phyloP scores from a whole-genome alignment of 352 stramenopile genomes.

The Halophytophthora polymorphica region DNA sequence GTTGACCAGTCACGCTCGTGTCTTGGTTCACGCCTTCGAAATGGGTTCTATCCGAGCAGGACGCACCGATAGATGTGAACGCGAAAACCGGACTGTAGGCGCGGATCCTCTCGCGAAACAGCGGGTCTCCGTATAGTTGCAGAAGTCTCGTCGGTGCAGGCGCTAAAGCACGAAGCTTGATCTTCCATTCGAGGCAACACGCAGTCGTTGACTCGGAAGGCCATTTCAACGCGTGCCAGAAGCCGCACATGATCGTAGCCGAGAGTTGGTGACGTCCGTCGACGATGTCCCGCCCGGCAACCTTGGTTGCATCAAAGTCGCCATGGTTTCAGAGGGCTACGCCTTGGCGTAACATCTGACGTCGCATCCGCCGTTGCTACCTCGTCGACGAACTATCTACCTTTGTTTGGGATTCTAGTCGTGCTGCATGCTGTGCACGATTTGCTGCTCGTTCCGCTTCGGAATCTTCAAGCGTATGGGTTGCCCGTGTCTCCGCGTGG shows the following conservation, averaged over 20 bases:
- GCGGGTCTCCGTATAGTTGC: not conserved
- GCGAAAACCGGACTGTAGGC: slow-evolving; percentile 12
- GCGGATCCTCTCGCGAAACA: slow-evolving; percentile 1
- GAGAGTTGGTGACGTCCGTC: not conserved
- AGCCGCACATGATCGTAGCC: not conserved
- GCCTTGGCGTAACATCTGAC: not conserved
- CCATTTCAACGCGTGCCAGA: slow-evolving; percentile 5
- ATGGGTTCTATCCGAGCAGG: not conserved
- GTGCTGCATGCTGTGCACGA: not conserved
- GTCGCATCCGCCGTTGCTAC: not conserved
- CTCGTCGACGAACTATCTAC: not conserved
- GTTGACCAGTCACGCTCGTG: slow-evolving; percentile 1
- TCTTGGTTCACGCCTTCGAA: not conserved
- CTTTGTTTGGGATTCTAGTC: not conserved
- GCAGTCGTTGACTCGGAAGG: not conserved
- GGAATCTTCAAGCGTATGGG: not conserved
- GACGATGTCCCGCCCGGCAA: not conserved
- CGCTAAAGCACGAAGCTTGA: not conserved
- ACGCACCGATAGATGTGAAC: slow-evolving; percentile 10
- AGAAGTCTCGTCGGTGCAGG: not conserved
- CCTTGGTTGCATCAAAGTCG: not conserved
- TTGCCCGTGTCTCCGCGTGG: not conserved
- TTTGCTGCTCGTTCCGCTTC: not conserved
- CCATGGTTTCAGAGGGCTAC: not conserved
- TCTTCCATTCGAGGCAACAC: not conserved